These are phyloP conservation scores for Glycine tomentella DNA, from an alignment of 306 rosid genomes.

Conservation along the genomic window DNA sequence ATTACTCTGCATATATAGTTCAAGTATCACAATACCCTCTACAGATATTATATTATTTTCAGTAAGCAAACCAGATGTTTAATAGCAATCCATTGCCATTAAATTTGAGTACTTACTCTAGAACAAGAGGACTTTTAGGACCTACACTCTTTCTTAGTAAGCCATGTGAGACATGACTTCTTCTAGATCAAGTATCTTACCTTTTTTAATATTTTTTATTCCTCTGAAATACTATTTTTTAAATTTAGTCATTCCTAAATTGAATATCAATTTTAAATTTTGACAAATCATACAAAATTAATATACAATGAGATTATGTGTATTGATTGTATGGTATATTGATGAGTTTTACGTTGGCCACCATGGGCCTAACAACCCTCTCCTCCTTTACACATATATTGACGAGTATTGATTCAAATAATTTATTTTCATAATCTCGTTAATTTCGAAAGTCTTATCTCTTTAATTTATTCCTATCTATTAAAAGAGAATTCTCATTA, in stretches of 20 bases:
- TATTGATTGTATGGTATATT: not conserved
- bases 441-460: not conserved
- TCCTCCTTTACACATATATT: not conserved
- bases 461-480: not conserved
- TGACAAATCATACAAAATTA: not conserved
- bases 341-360: not conserved
- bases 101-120: not conserved
- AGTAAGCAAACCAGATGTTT: slow-evolving; percentile 36
- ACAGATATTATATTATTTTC: slow-evolving; percentile 23
- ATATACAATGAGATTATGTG: not conserved
- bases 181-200: not conserved
- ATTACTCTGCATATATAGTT: slow-evolving; percentile 15
- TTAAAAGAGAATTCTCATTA: not conserved
- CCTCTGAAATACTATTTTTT: not conserved
- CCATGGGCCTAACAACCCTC: not conserved
- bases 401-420: not conserved
- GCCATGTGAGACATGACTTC: not conserved
- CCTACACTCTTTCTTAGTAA: not conserved
- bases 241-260: not conserved
- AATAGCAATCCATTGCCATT: slow-evolving; percentile 13
- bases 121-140: not conserved
- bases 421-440: not conserved
- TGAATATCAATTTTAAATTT: not conserved
- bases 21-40: slow-evolving; percentile 34
- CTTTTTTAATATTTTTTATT: not conserved